A percentile compares a stretch with the other conserved stretches of the same genome.
Conservation (phyloP, 495 filamentous ascomycete species). For the Rostrohypoxylon terebratum region DNA sequence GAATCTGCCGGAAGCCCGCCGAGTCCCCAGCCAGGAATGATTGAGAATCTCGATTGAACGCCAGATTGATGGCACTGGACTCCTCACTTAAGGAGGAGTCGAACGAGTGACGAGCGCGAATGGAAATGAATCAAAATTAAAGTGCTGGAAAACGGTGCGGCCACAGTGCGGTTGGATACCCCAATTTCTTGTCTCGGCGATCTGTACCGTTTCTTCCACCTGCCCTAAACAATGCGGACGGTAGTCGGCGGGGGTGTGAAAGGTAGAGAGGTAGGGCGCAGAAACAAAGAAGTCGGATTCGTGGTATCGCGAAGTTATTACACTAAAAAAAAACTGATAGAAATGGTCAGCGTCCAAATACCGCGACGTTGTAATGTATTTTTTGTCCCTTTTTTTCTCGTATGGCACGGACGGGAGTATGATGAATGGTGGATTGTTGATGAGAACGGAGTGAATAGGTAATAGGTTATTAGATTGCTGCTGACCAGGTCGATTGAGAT, state of each 20-base stretch:
- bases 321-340: constrained; percentile 17
- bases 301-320: constrained; percentile 22
- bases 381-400: background rate
- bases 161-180: constrained; percentile 11
- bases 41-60: constrained; percentile 45
- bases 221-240: constrained; percentile 1
- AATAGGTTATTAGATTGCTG: constrained; percentile 35
- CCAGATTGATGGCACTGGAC: constrained; percentile 49
- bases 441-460: constrained; percentile 22
- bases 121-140: constrained; percentile 16
- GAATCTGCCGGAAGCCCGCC: constrained; percentile 48
- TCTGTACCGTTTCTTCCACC: constrained; percentile 9
- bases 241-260: constrained; percentile 22
- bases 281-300: constrained; percentile 23
- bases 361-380: constrained; percentile 20
- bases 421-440: constrained; percentile 1
- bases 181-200: constrained; percentile 24
- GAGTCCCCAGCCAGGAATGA: constrained; percentile 46
- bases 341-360: constrained; percentile 18
- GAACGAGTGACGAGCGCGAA: constrained; percentile 29
- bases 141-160: constrained; percentile 19
- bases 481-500: constrained; percentile 32
- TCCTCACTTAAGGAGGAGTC: constrained; percentile 48
- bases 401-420: constrained; percentile 8
- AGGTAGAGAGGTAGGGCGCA: background rate